A percentile compares a stretch with the other conserved stretches of the same genome.
Conservation (phyloP, 2,329 filamentous ascomycete genomes). For the Cytospora paraplurivora region DNA sequence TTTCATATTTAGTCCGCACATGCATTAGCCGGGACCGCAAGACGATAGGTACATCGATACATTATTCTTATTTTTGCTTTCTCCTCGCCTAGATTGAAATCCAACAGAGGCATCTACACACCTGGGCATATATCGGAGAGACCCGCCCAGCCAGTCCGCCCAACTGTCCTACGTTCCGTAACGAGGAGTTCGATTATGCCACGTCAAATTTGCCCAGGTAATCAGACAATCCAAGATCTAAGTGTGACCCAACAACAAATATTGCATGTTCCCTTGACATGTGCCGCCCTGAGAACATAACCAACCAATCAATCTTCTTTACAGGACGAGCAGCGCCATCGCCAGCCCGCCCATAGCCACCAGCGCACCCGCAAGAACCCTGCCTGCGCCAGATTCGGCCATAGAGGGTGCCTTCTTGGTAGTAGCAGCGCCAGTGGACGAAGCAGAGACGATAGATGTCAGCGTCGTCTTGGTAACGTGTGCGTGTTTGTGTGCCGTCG, state of each 20-base stretch:
- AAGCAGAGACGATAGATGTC: conserved; percentile 24
- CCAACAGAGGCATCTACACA: neutral
- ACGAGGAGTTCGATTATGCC: neutral
- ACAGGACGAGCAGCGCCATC: conserved; percentile 48
- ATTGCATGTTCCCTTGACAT: neutral
- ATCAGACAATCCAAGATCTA: neutral
- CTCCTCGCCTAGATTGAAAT: too few species aligned
- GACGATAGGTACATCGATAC: neutral
- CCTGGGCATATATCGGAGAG: neutral
- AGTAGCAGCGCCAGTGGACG: conserved; percentile 19
- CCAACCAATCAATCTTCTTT: conserved; percentile 33
- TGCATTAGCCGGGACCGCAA: neutral
- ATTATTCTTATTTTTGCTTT: too few species aligned
- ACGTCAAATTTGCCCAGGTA: neutral
- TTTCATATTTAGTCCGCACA: neutral
- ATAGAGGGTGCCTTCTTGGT: conserved; percentile 14
- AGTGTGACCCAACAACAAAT: neutral
- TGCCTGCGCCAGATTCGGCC: conserved; percentile 34
- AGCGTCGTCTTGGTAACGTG: conserved; percentile 22
- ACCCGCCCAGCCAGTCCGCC: neutral
- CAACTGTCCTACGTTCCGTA: neutral
- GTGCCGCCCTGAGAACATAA: neutral
- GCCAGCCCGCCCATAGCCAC: conserved; percentile 45
- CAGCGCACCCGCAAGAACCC: conserved; percentile 42
- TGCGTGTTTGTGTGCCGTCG: conserved; percentile 26